Conservation (phyloP, 257 asterid genomes). For the Przewalskia tangutica region DNA sequence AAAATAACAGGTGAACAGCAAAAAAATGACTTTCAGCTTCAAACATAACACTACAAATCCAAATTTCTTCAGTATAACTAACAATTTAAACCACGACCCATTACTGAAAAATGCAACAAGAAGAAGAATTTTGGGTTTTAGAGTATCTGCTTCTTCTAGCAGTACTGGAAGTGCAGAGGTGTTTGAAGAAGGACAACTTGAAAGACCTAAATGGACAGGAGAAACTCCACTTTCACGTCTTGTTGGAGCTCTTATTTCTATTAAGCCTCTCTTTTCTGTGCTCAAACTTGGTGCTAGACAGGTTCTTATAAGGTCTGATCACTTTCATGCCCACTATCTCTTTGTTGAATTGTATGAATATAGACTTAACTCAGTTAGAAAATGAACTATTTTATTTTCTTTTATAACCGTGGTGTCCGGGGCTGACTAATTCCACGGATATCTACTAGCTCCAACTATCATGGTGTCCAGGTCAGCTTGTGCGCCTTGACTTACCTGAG, state of each 20-base stretch:
- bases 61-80: conserved; percentile 10
- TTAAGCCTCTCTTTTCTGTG: conserved; percentile 72
- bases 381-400: neutral
- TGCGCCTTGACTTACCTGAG: no score
- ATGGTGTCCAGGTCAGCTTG: no score
- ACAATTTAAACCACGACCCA: conserved; percentile 6
- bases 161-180: conserved; percentile 20
- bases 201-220: conserved; percentile 73
- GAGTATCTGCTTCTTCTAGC: conserved; percentile 25
- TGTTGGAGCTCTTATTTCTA: conserved; percentile 66
- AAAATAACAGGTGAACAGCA: neutral
- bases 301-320: conserved; percentile 23
- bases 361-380: neutral
- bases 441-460: no score
- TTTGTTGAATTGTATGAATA: neutral
- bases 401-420: no score
- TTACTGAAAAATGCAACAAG: conserved; percentile 13
- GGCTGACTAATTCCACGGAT: no score
- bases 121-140: conserved; percentile 2
- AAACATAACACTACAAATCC: conserved; percentile 30
- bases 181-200: conserved; percentile 74
- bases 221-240: conserved; percentile 79
- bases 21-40: conserved; percentile 38
- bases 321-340: neutral
- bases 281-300: conserved; percentile 87